Base-by-base conservation (phyloP, 2,329 filamentous ascomycete genomes). In the Tolypocladium tropicale region DNA sequence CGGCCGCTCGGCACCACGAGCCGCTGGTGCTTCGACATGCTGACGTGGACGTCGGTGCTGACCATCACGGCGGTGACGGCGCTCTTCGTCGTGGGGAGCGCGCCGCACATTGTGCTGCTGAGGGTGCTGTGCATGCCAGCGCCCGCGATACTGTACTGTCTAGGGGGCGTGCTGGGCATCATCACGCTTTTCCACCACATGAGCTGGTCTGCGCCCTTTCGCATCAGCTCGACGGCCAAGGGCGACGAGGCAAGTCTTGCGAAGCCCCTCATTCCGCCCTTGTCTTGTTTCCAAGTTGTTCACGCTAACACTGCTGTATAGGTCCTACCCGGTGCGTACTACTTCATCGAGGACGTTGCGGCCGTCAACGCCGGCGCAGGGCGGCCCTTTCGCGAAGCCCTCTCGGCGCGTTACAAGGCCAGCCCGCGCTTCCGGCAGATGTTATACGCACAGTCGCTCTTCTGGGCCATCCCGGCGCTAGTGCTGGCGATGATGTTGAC, bases 271-370 rank as follows among this genome's bases (percentile, higher is more conserved):
- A 3, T 4, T 32, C 7, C 11, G 25, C 12, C 28, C 28, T 9
- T 30, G 5, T 30, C 23, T 28, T 48, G 25, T 10, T 3, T 14
- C 23, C 11, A 3, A 21, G 23, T 37, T 14, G 25, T 12, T 55
- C 7, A 52, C 56, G n/a, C n/a, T n/a, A 25, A 2, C 10, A 30
- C n/a, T 10, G 41, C 3, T 14, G 37, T 6, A 0, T 0, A 73
- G 65, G 79, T 86, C 56, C 76, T 79, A 3, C 85, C 85, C 0
- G 78, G 81, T 2, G 76, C 81, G 2, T 84, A 85, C 61, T 85
- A 84, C 53, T 75, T 88, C 33, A 80, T 87, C 30, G 85, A 88
- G 68, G 85, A 88, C 62, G 77, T 86, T 28, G 78, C 86, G 16
- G 83, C 82, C 5, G 85, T 88, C 43, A 85, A 88, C 63, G 84